Percentiles rank a stretch among this genome's conserved stretches.
These are phyloP conservation scores for Paraleonurus japonicus DNA, from an alignment of 257 asterid genomes.

Conservation along the genomic window DNA sequence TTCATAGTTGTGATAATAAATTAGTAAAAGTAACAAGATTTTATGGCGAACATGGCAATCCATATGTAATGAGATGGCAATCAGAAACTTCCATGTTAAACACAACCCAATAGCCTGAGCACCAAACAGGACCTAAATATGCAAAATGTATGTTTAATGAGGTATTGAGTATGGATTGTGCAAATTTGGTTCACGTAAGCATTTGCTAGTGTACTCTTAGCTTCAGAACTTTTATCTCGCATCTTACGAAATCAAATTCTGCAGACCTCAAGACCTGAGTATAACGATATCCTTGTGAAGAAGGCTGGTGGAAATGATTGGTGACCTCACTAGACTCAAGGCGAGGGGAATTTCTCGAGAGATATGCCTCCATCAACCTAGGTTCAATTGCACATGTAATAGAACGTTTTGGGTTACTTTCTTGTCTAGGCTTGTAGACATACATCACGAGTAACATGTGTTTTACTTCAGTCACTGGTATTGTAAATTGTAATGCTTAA, in stretches of 20 bases:
- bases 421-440: neutral
- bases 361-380: neutral
- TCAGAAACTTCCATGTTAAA: too few species aligned
- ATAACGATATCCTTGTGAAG: conserved; percentile 84
- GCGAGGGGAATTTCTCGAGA: neutral
- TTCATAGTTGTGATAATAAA: neutral
- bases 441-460: neutral
- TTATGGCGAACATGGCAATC: neutral
- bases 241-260: neutral
- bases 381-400: neutral
- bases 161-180: neutral
- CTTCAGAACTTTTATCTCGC: neutral
- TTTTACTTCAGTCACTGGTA: neutral
- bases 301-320: conserved; percentile 84
- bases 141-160: neutral
- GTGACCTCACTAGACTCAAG: conserved; percentile 55
- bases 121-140: neutral
- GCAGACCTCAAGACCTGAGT: conserved; percentile 96
- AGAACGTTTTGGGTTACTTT: neutral
- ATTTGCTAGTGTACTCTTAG: neutral
- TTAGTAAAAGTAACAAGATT: neutral
- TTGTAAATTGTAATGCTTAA: neutral
- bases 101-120: neutral
- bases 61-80: neutral
- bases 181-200: neutral